A percentile compares a stretch with the other conserved stretches of the same genome.
Evolutionary conservation across 2,329 filamentous ascomycete species (phyloP).

Genomic region (Rhinocladiella mackenziei): DNA sequence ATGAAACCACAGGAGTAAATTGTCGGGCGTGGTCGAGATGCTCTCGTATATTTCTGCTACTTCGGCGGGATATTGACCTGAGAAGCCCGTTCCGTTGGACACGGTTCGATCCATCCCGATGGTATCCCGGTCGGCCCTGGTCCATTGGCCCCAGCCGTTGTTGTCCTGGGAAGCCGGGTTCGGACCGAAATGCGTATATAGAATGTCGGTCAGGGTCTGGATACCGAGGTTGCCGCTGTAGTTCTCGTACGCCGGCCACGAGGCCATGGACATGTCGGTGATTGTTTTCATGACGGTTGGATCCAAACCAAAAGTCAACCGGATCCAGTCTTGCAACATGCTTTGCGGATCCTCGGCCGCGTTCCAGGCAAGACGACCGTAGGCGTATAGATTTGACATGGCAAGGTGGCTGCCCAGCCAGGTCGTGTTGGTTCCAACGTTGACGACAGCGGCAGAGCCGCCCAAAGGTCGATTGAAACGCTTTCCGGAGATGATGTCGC

Average conservation of each 20-base stretch:
- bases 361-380: constrained; percentile 64
- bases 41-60: constrained; percentile 57
- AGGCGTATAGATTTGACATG: constrained; percentile 70
- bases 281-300: constrained; percentile 55
- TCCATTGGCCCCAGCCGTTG: constrained; percentile 71
- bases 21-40: constrained; percentile 61
- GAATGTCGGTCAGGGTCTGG: constrained; percentile 65
- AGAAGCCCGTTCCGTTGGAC: constrained; percentile 61
- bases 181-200: constrained; percentile 64
- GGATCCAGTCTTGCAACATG: constrained; percentile 63
- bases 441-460: constrained; percentile 64
- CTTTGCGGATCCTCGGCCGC: constrained; percentile 50
- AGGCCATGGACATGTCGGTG: constrained; percentile 61
- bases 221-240: constrained; percentile 68
- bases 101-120: constrained; percentile 72
- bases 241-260: constrained; percentile 68
- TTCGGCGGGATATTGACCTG: constrained; percentile 63
- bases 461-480: constrained; percentile 55
- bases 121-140: constrained; percentile 55
- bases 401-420: constrained; percentile 68
- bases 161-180: constrained; percentile 63
- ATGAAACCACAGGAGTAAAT: constrained; percentile 70
- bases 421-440: constrained; percentile 61
- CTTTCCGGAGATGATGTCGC: constrained; percentile 59
- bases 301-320: constrained; percentile 60